Percentiles rank a stretch among this genome's conserved stretches.
These are phyloP conservation scores for Aspergillus amoenus DNA, from an alignment of 2,329 filamentous ascomycete genomes.

Conservation along the genomic window DNA sequence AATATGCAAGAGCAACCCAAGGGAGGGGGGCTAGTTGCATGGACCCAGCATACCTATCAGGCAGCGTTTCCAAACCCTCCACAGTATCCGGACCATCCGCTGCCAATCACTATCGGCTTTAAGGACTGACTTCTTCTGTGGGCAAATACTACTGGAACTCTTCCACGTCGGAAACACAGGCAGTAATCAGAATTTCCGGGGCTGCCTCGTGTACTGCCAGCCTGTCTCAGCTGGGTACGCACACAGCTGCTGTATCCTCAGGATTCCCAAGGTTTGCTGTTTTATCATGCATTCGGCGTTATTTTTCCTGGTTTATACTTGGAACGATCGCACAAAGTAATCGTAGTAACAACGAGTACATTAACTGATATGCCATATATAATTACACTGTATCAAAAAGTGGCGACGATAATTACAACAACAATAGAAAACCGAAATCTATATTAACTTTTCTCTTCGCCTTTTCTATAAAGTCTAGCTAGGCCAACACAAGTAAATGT, in stretches of 20 bases:
- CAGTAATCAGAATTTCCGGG: too few relatives aligned
- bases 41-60: neutral
- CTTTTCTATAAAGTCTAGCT: neutral
- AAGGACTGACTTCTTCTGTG: neutral
- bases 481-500: too few relatives aligned
- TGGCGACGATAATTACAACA: neutral
- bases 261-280: too few relatives aligned
- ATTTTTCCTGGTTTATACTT: too few relatives aligned
- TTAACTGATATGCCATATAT: neutral
- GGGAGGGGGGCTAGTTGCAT: neutral
- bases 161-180: too few relatives aligned
- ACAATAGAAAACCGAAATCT: neutral
- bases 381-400: neutral
- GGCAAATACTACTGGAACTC: neutral
- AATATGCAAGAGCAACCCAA: neutral
- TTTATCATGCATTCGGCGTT: too few relatives aligned
- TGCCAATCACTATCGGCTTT: neutral
- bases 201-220: too few relatives aligned
- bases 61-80: neutral
- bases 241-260: neutral
- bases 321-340: neutral
- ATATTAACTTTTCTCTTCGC: neutral
- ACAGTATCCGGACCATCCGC: neutral
- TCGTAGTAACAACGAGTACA: neutral
- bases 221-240: neutral